Conservation (phyloP, 1,284 basidiomycete species). For the Pyrrhoderma lamaoense region DNA sequence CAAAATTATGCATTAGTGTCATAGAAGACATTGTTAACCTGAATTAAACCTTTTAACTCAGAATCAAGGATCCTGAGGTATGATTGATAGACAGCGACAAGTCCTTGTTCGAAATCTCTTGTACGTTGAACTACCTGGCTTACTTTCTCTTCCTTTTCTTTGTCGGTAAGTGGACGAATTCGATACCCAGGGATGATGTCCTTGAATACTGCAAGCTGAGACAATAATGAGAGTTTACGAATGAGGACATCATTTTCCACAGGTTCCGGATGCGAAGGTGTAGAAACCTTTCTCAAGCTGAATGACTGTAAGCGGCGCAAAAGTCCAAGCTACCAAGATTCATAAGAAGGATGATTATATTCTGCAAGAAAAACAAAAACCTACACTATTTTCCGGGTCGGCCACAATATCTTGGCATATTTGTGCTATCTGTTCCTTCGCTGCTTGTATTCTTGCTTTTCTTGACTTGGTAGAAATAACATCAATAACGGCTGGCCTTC, state of each 20-base stretch:
- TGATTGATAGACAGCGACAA: conserved; percentile 83
- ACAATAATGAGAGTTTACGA: conserved; percentile 83
- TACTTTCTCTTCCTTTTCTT: conserved; percentile 89
- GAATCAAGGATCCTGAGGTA: conserved; percentile 82
- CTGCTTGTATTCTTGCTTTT: conserved; percentile 61
- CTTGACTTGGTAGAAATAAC: conserved; percentile 65
- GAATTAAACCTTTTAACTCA: conserved; percentile 70
- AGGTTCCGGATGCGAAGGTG: conserved; percentile 56
- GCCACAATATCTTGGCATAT: conserved; percentile 86
- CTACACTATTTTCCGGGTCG: conserved; percentile 77
- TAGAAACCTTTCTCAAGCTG: conserved; percentile 63
- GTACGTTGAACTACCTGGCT: conserved; percentile 87
- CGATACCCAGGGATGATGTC: conserved; percentile 90
- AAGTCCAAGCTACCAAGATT: conserved; percentile 60
- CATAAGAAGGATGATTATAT: conserved; percentile 21
- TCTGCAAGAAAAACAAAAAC: conserved; percentile 25
- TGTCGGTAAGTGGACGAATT: conserved; percentile 85
- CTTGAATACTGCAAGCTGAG: conserved; percentile 90
- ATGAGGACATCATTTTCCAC: conserved; percentile 77
- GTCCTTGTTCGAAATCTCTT: conserved; percentile 95
- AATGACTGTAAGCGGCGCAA: conserved; percentile 84
- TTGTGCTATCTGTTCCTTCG: conserved; percentile 85
- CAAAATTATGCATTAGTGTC: conserved; percentile 21
- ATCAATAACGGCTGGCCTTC: conserved; percentile 72
- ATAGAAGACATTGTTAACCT: neutral